phyloP scores from a whole-genome alignment of 108 stramenopile genomes.

The Fistulifera pelliculosa region DNA sequence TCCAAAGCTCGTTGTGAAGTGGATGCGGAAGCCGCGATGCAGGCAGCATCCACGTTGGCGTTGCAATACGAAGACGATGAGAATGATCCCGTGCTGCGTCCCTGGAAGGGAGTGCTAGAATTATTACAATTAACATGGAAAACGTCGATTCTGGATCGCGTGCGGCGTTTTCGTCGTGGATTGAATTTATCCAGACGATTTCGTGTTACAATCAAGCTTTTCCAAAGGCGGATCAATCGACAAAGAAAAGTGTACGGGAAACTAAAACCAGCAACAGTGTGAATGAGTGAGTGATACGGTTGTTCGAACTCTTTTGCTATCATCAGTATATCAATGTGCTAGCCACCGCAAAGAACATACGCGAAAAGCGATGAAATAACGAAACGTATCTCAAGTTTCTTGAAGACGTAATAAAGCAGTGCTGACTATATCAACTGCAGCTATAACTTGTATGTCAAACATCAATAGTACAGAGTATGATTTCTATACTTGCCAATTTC shows the following conservation, averaged over 20 bases:
- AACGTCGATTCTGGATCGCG: slow-evolving; percentile 19
- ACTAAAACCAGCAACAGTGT: not conserved
- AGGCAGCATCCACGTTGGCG: slow-evolving; percentile 75
- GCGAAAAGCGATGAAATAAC: too few species aligned
- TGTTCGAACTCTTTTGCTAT: too few species aligned
- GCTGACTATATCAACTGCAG: too few species aligned
- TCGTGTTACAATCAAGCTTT: not conserved
- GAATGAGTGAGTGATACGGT: not conserved
- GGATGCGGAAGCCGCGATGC: slow-evolving; percentile 69
- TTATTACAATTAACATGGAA: slow-evolving; percentile 35
- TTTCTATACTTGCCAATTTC: too few species aligned
- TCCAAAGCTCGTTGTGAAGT: slow-evolving; percentile 84
- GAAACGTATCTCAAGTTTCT: too few species aligned
- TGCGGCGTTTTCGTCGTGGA: slow-evolving; percentile 15
- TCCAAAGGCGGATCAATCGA: not conserved
- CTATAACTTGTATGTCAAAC: too few species aligned
- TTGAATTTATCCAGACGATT: slow-evolving; percentile 2
- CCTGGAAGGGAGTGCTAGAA: slow-evolving; percentile 59
- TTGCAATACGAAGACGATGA: slow-evolving; percentile 59
- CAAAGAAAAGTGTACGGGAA: not conserved
- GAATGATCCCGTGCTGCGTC: slow-evolving; percentile 60
- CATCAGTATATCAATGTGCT: too few species aligned
- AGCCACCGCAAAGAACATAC: too few species aligned
- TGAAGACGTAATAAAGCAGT: too few species aligned
- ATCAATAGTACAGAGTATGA: too few species aligned